phyloP scores from a whole-genome alignment of 2,329 filamentous ascomycete species.

The Acephala macrosclerotiorum region DNA sequence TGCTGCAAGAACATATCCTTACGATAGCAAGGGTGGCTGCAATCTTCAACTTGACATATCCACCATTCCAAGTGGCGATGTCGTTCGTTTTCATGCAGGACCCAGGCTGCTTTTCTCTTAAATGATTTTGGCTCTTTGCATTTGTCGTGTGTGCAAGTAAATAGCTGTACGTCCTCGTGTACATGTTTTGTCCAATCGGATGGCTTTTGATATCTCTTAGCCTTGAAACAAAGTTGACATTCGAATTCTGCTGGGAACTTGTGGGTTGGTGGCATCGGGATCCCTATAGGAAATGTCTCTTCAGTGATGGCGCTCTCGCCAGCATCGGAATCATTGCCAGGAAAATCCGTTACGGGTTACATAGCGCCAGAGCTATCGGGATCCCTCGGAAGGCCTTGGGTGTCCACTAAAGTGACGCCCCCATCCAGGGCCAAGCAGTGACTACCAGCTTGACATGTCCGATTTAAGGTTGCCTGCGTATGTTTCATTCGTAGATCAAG shows the following conservation, averaged over 20 bases:
- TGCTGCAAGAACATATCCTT: conserved; percentile 95
- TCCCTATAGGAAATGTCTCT: conserved; percentile 81
- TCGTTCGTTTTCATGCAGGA: conserved; percentile 90
- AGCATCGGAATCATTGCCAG: too few relatives aligned
- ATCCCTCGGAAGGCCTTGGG: conserved; percentile 49
- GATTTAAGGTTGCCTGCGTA: conserved; percentile 61
- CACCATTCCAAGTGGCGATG: conserved; percentile 92
- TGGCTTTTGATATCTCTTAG: conserved; percentile 87
- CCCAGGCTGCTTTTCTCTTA: conserved; percentile 96
- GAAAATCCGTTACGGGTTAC: too few relatives aligned
- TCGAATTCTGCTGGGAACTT: conserved; percentile 87
- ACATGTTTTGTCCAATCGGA: conserved; percentile 98
- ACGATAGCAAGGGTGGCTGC: conserved; percentile 81
- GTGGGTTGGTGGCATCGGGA: conserved; percentile 80
- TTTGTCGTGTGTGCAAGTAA: conserved; percentile 87
- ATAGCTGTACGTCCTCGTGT: conserved; percentile 91
- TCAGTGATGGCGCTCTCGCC: conserved; percentile 64
- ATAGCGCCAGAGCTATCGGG: too few relatives aligned
- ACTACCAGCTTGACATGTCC: conserved; percentile 65
- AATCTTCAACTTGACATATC: conserved; percentile 83
- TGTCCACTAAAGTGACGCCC: conserved; percentile 66
- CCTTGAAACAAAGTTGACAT: conserved; percentile 85
- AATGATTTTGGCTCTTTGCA: conserved; percentile 92
- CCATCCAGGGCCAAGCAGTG: conserved; percentile 75
- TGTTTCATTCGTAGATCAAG: conserved; percentile 76